phyloP scores from a whole-genome alignment of 768 basidiomycete genomes.

The Suillus occidentalis region DNA sequence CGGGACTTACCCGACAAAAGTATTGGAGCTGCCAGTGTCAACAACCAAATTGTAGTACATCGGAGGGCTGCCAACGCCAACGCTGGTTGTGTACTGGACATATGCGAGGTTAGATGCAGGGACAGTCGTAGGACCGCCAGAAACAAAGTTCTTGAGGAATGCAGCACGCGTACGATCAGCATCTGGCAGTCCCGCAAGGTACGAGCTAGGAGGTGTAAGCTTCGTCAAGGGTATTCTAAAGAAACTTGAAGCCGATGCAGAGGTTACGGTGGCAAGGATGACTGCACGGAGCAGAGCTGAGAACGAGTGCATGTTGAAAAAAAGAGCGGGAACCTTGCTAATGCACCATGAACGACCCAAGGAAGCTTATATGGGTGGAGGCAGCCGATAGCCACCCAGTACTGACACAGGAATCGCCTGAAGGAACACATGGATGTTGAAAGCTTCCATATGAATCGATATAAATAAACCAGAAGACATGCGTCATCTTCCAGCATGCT shows the following conservation, averaged over 20 bases:
- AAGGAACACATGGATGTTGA: background rate
- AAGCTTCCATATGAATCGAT: background rate
- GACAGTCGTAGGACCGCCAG: constrained; percentile 1
- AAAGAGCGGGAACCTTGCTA: background rate
- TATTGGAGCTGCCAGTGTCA: constrained; percentile 27
- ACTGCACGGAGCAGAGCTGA: background rate
- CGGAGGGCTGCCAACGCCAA: constrained; percentile 19
- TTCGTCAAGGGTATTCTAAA: constrained; percentile 4
- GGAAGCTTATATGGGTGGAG: background rate
- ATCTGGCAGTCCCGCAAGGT: constrained; percentile 1
- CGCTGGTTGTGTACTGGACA: constrained; percentile 15
- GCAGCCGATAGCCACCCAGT: background rate
- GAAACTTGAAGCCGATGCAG: constrained; percentile 4
- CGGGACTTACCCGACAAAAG: constrained; percentile 19
- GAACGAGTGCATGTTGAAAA: constrained; percentile 2
- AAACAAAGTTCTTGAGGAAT: background rate
- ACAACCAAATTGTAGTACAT: constrained; percentile 20
- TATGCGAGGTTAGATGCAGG: constrained; percentile 10
- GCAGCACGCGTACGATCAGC: constrained; percentile 7
- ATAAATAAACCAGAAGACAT: background rate
- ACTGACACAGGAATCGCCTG: background rate
- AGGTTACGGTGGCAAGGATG: background rate
- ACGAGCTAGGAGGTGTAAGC: background rate
- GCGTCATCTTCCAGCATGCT: background rate
- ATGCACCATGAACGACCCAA: background rate